These are phyloP conservation scores for Fusarium stilboides DNA, from an alignment of 2,329 filamentous ascomycete species.

Conservation along the genomic window DNA sequence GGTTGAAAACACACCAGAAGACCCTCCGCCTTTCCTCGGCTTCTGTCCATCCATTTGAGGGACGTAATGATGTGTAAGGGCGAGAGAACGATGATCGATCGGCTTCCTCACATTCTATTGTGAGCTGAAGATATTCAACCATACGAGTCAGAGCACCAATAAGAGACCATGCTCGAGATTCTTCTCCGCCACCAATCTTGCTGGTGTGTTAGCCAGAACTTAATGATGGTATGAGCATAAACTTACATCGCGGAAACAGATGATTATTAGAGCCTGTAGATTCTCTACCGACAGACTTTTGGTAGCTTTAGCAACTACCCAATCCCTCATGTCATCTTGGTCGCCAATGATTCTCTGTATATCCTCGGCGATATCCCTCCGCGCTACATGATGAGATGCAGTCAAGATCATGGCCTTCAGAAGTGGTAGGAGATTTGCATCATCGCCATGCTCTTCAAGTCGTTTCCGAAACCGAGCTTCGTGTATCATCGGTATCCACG, in stretches of 20 bases:
- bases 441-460: constrained; percentile 18
- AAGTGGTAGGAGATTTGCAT: constrained; percentile 3
- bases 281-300: constrained; percentile 36
- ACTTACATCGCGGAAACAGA: constrained; percentile 38
- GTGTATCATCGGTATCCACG: constrained; percentile 39
- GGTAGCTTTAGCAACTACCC: constrained; percentile 33
- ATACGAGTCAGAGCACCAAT: constrained; percentile 50
- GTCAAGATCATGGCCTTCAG: constrained; percentile 32
- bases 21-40: constrained; percentile 52
- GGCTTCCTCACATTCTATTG: constrained; percentile 39
- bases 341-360: neutral
- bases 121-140: constrained; percentile 51
- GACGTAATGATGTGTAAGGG: constrained; percentile 2
- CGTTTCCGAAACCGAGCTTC: constrained; percentile 32
- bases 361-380: neutral
- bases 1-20: constrained; percentile 53
- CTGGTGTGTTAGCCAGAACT: neutral
- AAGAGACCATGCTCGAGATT: constrained; percentile 47
- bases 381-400: constrained; percentile 18
- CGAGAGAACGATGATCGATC: constrained; percentile 10
- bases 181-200: constrained; percentile 50
- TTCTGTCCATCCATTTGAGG: constrained; percentile 50
- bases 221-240: rapidly evolving
- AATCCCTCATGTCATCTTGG: neutral
- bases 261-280: constrained; percentile 36